A percentile compares a stretch with the other conserved stretches of the same genome.
These are phyloP conservation scores for Eucalyptus sideroxylon DNA, from an alignment of 345 rosid species.

Conservation along the genomic window DNA sequence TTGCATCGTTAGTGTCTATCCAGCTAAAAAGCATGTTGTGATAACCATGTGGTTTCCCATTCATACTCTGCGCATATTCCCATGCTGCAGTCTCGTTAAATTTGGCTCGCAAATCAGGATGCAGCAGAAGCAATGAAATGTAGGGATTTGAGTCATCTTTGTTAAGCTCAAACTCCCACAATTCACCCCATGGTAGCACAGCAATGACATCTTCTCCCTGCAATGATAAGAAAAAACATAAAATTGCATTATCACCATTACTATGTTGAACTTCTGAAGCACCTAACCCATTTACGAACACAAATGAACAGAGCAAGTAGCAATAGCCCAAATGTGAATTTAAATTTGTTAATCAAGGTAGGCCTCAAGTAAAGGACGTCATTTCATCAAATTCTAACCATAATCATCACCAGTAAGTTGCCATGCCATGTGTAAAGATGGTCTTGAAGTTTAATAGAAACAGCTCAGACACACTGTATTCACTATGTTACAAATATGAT, in stretches of 20 bases:
- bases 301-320: no score
- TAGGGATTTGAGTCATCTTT: conserved; percentile 53
- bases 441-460: background rate
- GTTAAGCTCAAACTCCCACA: conserved; percentile 93
- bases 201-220: conserved; percentile 71
- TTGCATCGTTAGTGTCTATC: conserved; percentile 75
- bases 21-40: conserved; percentile 97
- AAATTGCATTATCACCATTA: background rate
- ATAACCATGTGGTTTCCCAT: conserved; percentile 73
- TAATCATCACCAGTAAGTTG: background rate
- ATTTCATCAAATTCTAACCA: background rate
- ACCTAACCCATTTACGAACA: background rate
- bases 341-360: background rate
- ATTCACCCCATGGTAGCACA: conserved; percentile 77
- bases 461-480: background rate
- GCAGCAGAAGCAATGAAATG: background rate
- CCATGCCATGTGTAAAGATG: background rate
- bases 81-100: conserved; percentile 92
- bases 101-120: conserved; percentile 69
- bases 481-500: background rate
- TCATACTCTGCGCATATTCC: conserved; percentile 90
- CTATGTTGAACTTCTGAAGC: background rate
- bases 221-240: background rate
- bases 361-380: background rate
- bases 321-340: background rate